These are phyloP conservation scores for Ceratobasidium papillatum DNA, from an alignment of 1,284 basidiomycete genomes.

Conservation along the genomic window DNA sequence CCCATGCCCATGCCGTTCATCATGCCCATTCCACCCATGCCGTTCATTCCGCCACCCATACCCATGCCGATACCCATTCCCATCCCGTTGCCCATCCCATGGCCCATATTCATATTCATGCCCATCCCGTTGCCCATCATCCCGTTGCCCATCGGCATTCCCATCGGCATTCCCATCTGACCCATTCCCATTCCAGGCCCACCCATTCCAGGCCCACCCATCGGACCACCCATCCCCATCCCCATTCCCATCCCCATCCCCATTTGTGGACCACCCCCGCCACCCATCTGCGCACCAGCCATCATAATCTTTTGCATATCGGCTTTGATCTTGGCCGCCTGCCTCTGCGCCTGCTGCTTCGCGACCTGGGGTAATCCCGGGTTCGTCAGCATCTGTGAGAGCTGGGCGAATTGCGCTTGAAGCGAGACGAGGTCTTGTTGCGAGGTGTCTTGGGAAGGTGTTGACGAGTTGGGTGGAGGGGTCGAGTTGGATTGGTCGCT, in stretches of 20 bases:
- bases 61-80: conserved; percentile 20
- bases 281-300: not conserved
- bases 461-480: conserved; percentile 11
- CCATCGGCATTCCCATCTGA: conserved; percentile 39
- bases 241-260: conserved; percentile 11
- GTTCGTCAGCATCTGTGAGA: conserved; percentile 34
- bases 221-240: not conserved
- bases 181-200: conserved; percentile 36
- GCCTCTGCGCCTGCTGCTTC: conserved; percentile 30
- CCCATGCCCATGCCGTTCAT: conserved; percentile 38
- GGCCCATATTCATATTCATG: conserved; percentile 23
- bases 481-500: not conserved
- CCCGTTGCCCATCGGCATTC: conserved; percentile 28
- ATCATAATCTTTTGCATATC: conserved; percentile 71
- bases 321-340: conserved; percentile 49
- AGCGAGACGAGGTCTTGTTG: conserved; percentile 25
- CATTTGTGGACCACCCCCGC: not conserved
- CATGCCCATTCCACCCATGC: conserved; percentile 46
- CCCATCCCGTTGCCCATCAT: conserved; percentile 32
- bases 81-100: conserved; percentile 6
- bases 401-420: conserved; percentile 31
- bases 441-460: not conserved
- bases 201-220: not conserved
- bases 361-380: conserved; percentile 19
- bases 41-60: conserved; percentile 51